Base-by-base conservation (phyloP, 2,329 filamentous ascomycete genomes). In the Neofusicoccum ribis region DNA sequence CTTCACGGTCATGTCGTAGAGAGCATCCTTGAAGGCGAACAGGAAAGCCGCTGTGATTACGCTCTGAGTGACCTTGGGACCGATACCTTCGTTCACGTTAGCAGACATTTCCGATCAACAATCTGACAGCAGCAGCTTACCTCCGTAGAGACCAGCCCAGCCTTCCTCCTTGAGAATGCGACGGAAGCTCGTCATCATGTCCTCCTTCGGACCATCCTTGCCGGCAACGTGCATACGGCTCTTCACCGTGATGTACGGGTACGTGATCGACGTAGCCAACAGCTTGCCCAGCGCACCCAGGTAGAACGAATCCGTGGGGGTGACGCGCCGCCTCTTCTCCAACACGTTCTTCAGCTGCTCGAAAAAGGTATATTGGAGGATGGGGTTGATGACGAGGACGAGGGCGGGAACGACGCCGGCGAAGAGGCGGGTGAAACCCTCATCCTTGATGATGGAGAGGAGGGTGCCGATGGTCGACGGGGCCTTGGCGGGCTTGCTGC, bases 231-330 rank as follows among this genome's bases (percentile, higher is more conserved):
- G 95, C 88, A 97, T 97, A 76, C 92, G 88, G 80, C 93, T 96
- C 88, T 99, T 99, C 73, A 99, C 91, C 4, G 95, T 99, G 77
- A 99, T 98, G 77, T 99, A 99, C 11, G 95, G 95, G 79, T 99
- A 99, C 5, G 95, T 99, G 73, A 98, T 91, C 67, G 85, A 88
- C 2, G 95, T 99, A 27, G 95, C 95, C 67, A 97, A 89, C 69
- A 99, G 85, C 85, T 99, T 99, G 78, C 95, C 93, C 37, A 98
- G 76, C 1, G 95, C 95, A 68, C 95, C 95, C 2, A 99, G 84
- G 74, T 95, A 87, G 79, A 99, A 99, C 58, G 92, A 93, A 70
- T 96, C 87, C 64, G 88, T 89, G 1, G 94, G 92, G 0, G 92
- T 96, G 65, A 98, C 86, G 71, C 90, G 88, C 59, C 84, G 83